Evolutionary conservation across 1,284 basidiomycete species (phyloP), one percentile per base, ranked within the genome.

Genomic region (Apiotrichum akiyoshidainum): DNA sequence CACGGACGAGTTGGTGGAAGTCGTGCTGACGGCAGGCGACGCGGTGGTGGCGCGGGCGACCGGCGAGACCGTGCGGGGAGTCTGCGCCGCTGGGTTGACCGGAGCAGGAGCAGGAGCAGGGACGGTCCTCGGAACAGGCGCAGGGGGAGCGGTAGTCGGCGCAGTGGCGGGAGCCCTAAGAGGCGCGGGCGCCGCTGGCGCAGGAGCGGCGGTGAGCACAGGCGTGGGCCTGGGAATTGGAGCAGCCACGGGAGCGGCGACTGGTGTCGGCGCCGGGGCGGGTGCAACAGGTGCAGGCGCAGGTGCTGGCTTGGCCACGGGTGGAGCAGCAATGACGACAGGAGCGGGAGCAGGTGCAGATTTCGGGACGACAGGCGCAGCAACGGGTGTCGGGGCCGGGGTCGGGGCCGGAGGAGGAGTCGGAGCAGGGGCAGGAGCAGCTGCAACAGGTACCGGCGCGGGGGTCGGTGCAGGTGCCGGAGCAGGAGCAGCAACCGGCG

Each of bases 51-150:
- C 55, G 19, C 63, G 54, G 0, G 55, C 58, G 2, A 64, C 49
- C 1, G 63, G 63, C 9, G 63, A 61, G 19, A 59, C 57, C 1
- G 63, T 61, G 21, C 59, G 52, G 3, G 59, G 54, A 0, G 57
- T 49, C 2, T 40, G 21, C 9, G 53, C 22, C 1, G 46, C 47
- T 31, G 26, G 26, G 16, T 22, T 35, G 0, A 56, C 40, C 14
- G 59, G 34, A n/a, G 49, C 45, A n/a, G 52, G 33, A 5, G 52
- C 21, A 7, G 52, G 11, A 13, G 41, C 21, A 8, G 42, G 42
- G 9, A n/a, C 19, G 9, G 19, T 12, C 42, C 19, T 44, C 10
- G 42, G 42, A 22, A 40, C 57, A 19, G 61, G 35, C 7, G 21
- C 37, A 7, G 50, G 8, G 1, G 61, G 34, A 26, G 59, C 45